Base-by-base conservation (phyloP, 768 basidiomycete genomes). In the Cubamyces lactineus region DNA sequence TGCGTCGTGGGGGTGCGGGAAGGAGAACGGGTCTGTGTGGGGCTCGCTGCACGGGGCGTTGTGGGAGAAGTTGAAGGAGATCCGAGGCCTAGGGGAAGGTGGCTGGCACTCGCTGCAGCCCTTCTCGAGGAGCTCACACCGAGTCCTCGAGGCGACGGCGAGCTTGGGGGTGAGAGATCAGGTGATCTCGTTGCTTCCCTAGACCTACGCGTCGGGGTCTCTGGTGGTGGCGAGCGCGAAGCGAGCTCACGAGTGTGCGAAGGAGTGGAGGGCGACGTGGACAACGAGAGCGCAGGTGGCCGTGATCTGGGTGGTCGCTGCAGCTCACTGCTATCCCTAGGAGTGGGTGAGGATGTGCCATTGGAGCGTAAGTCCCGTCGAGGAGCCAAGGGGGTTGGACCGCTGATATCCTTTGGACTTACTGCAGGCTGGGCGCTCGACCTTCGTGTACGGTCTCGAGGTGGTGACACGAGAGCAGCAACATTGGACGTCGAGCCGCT, bases 401-500 rank as follows among this genome's bases (percentile, higher is more conserved):
- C 71, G 62, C 79, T 78, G 43, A 82, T 79, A 40, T 83, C 78
- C 66, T 67, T 75, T 67, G 54, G 63, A 60, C 59, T 65, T 53
- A 66, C 52, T 41, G 68, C 59, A 42, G 73, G 67, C 55, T 73
- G 73, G 63, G 69, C 70, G 47, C 74, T 82, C 38, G 78, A 70
- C 65, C 79, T 76, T 65, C 80, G 74, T 53, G 77, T 65, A 57
- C 80, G 78, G 24, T 80, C 79, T 57, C 79, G 78, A 23, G 78
- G 68, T 38, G 83, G 83, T 16, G 84, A 80, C n/a, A 75, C 75
- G 21, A 82, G 73, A 38, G 72, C 75, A 60, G 79, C 74, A 65
- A 76, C 78, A 61, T 75, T 76, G 42, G 83, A 80, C 19, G 82
- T 78, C 24, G 84, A 80, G 51, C 80, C 79, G 19, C 73, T 77